These are phyloP conservation scores for Wilcoxina mikolae DNA, from an alignment of 495 filamentous ascomycete genomes.

Conservation along the genomic window DNA sequence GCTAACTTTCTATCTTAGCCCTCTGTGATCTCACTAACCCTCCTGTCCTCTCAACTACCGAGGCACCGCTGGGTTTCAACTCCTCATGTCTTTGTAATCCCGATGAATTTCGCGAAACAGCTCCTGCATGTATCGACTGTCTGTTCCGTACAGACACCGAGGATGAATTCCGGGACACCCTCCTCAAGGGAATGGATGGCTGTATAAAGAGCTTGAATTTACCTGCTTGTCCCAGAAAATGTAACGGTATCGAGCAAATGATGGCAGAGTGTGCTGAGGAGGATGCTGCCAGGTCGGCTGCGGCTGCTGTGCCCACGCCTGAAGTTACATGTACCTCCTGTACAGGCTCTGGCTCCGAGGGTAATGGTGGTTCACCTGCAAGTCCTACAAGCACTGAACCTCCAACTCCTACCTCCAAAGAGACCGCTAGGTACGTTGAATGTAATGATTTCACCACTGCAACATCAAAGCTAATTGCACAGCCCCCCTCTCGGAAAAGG, in stretches of 20 bases:
- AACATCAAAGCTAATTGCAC: too few relatives aligned
- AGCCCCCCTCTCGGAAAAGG: background rate
- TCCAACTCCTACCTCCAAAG: too few relatives aligned
- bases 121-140: constrained; percentile 14
- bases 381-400: too few relatives aligned
- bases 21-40: background rate
- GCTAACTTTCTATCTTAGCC: too few relatives aligned
- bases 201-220: background rate
- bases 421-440: too few relatives aligned
- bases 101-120: constrained; percentile 7
- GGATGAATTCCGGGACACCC: background rate
- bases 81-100: constrained; percentile 3
- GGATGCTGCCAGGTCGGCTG: background rate
- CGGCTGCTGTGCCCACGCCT: background rate
- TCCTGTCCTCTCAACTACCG: background rate
- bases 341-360: too few relatives aligned
- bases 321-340: too few relatives aligned
- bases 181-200: constrained; percentile 1
- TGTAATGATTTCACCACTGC: too few relatives aligned
- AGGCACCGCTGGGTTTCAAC: constrained; percentile 8
- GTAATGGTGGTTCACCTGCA: too few relatives aligned
- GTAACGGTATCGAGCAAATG: background rate
- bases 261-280: constrained; percentile 1
- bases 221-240: constrained; percentile 1
- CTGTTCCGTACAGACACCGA: constrained; percentile 10